Base-by-base conservation (phyloP, 1,284 basidiomycete genomes). In the Trichosporon sp. region DNA sequence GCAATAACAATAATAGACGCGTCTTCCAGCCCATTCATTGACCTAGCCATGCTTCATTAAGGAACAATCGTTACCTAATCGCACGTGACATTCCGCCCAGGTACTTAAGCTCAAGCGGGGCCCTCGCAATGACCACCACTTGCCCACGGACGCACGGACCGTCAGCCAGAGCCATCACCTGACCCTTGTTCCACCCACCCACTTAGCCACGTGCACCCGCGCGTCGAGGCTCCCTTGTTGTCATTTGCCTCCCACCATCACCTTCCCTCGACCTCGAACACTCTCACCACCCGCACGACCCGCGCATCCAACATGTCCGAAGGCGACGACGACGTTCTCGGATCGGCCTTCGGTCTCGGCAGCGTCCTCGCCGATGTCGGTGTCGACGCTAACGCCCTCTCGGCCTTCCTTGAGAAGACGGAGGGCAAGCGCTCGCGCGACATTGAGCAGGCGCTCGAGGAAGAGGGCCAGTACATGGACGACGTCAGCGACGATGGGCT, bases 381-480 rank as follows among this genome's bases (percentile, higher is more conserved):
- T 59, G 76, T 83, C 63, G 79, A 82, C 71, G 43, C 72, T 12
- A 70, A 75, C 26, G 78, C 77, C 35, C 76, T 83, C 14, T 73
- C 74, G 6, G 70, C 70, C 21, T 72, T 75, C 65, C 74, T 79
- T 16, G 76, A 71, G 65, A 70, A 73, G 69, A 75, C 77, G 38
- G 70, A 72, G 10, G 71, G 70, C 54, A 38, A 59, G 26, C 59
- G 40, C 7, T 74, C 76, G 16, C 73, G 75, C 43, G 79, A 80
- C 32, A 74, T 85, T 43, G 82, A 80, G 46, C 78, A 77, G 19
- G 66, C 64, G 19, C 63, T 67, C 37, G 79, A 80, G 12, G 76
- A 79, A 38, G 81, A 80, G 43, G 85, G 80, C 67, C 81, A 80
- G 68, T 86, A 82, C 71, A 81, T 81, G 65, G 85, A 85, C 73